These are phyloP conservation scores for Kwoniella shivajii DNA, from an alignment of 1,284 basidiomycete species.

Conservation along the genomic window DNA sequence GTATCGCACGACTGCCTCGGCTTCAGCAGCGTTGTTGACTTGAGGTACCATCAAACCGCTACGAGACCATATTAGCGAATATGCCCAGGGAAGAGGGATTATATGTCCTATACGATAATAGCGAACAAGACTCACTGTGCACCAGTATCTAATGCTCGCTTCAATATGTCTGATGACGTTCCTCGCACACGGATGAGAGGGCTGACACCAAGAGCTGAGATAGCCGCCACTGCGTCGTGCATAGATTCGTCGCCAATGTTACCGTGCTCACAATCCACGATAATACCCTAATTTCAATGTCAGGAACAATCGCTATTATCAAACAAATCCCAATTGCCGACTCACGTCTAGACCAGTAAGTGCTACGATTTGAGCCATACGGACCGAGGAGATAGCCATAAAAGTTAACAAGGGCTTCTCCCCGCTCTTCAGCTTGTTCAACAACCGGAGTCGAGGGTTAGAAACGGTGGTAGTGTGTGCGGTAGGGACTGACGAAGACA, in stretches of 20 bases:
- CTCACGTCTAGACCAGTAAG: conserved; percentile 38
- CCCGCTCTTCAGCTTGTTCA: conserved; percentile 28
- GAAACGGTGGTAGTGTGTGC: conserved; percentile 33
- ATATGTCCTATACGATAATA: too few relatives aligned
- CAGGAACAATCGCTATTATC: too few relatives aligned
- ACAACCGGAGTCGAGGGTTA: conserved; percentile 38
- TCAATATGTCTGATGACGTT: conserved; percentile 29
- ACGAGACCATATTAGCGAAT: too few relatives aligned
- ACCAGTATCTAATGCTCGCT: conserved; percentile 46
- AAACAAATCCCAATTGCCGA: too few relatives aligned
- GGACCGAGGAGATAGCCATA: conserved; percentile 28
- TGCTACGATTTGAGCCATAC: conserved; percentile 37
- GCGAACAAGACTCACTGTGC: conserved; percentile 39
- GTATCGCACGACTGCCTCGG: conserved; percentile 27
- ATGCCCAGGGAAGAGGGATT: too few relatives aligned
- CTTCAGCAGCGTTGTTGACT: conserved; percentile 41
- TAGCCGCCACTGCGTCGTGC: conserved; percentile 41
- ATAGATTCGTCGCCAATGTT: conserved; percentile 40
- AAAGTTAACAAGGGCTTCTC: conserved; percentile 38
- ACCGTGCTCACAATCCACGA: conserved; percentile 41
- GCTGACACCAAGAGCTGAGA: conserved; percentile 29
- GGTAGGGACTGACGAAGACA: too few relatives aligned
- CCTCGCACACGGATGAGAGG: conserved; percentile 42
- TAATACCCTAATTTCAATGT: conserved; percentile 19
- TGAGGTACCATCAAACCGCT: conserved; percentile 44